Conservation (phyloP, 2,329 filamentous ascomycete genomes). For the Graphilbum fragrans region DNA sequence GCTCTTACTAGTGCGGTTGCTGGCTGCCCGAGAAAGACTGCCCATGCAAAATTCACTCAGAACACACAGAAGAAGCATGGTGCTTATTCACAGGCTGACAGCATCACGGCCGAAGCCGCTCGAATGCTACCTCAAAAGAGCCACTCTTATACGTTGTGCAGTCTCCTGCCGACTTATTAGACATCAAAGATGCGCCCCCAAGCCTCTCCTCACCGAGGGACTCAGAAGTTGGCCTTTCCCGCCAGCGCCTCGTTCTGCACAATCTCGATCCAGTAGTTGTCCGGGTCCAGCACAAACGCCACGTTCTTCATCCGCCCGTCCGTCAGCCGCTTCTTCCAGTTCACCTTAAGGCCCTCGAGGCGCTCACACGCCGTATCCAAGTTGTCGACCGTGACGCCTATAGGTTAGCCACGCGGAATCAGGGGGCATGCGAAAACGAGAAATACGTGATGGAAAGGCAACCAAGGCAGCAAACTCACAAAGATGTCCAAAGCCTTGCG, state of each 20-base stretch:
- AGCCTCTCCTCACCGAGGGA: neutral
- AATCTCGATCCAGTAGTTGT: constrained; percentile 72
- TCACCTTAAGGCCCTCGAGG: constrained; percentile 69
- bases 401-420: neutral
- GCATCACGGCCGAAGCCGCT: no score
- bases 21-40: no score
- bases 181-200: no score
- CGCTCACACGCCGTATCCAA: constrained; percentile 77
- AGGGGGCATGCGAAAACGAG: neutral
- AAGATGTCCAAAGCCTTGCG: constrained; percentile 90
- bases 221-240: constrained; percentile 36
- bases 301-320: constrained; percentile 91
- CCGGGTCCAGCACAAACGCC: constrained; percentile 81
- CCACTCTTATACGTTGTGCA: no score
- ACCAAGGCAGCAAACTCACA: constrained; percentile 38
- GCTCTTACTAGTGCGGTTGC: no score
- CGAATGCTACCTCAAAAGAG: no score
- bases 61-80: no score
- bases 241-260: constrained; percentile 66
- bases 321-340: constrained; percentile 91
- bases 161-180: no score
- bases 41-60: no score
- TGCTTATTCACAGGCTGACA: no score
- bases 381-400: constrained; percentile 72
- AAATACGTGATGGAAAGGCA: neutral